A percentile compares a stretch with the other conserved stretches of the same genome.
Evolutionary conservation across 129 eudicot species (phyloP).

Genomic region (Gnaphalium uliginosum): DNA sequence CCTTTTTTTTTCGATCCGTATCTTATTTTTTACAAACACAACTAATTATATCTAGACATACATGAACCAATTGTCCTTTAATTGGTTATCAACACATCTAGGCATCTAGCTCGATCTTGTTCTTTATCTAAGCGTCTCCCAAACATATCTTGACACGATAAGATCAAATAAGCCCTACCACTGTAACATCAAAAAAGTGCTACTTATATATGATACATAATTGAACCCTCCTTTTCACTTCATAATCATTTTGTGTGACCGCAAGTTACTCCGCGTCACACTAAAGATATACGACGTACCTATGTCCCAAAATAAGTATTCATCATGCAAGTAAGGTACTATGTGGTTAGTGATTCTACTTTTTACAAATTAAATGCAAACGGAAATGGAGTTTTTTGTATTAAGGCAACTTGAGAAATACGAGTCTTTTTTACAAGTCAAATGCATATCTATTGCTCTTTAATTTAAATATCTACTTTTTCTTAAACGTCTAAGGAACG

Average conservation of each 20-base stretch:
- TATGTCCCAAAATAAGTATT: not conserved
- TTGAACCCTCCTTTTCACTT: conserved; percentile 1
- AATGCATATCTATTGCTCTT: too few species aligned
- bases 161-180: conserved; percentile 12
- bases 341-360: too few species aligned
- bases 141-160: conserved; percentile 20
- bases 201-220: not conserved
- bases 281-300: too few species aligned
- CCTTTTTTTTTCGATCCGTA: conserved; percentile 6
- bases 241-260: not conserved
- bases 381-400: too few species aligned
- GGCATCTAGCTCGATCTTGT: not conserved
- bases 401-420: too few species aligned
- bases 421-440: too few species aligned
- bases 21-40: not conserved
- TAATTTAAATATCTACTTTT: too few species aligned
- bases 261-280: too few species aligned
- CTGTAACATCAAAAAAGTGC: not conserved
- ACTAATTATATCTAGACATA: not conserved
- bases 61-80: not conserved
- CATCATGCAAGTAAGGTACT: too few species aligned
- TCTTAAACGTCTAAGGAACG: too few species aligned
- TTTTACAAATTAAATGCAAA: too few species aligned
- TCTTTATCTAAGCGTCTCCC: conserved; percentile 1
- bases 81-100: not conserved